Base-by-base conservation (phyloP, 345 rosid genomes). In the Orychophragmus violaceus region DNA sequence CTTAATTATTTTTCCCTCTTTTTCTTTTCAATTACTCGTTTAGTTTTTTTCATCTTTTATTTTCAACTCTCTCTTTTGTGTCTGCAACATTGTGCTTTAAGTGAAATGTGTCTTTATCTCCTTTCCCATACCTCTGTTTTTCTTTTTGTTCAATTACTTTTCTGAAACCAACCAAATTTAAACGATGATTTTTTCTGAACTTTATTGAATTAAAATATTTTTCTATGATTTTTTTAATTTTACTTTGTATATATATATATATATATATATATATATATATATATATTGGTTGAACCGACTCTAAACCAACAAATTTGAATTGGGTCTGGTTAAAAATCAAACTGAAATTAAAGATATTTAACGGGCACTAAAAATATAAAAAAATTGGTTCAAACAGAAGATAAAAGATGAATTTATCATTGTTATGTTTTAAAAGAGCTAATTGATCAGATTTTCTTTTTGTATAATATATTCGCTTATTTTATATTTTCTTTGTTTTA, bases 71-170 rank as follows among this genome's bases (percentile, higher is more conserved):
- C 72, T 65, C 55, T 64, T 72, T 51, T 65, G 39, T 71, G 61
- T 72, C 76, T 65, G 76, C 66, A 65, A 72, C 71, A 67, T 60
- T 73, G 46, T 66, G 63, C 73, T 67, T 74, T 74, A 60, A 74
- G 73, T 74, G 73, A 66, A 74, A 74, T 60, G 44, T 60, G 77
- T 74, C 77, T 66, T 74, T 74, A 66, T 74, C 77, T 66, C 63
- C 77, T 73, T 73, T 73, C 77, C 68, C 77, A 73, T 66, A 51
- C 77, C 70, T 57, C 59, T 45, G 22, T 45, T 59, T 72, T 17
- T 30, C 25, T 73, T 74, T 66, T 58, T 22, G 45, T 52, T 66
- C 62, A 52, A 24, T 71, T 64, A 74, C 72, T 74, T 74, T 74
- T 66, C 54, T 51, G 37, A 52, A 60, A 66, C 63, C 68, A 74